phyloP scores from a whole-genome alignment of 345 rosid species.

The Citrus sinensis region DNA sequence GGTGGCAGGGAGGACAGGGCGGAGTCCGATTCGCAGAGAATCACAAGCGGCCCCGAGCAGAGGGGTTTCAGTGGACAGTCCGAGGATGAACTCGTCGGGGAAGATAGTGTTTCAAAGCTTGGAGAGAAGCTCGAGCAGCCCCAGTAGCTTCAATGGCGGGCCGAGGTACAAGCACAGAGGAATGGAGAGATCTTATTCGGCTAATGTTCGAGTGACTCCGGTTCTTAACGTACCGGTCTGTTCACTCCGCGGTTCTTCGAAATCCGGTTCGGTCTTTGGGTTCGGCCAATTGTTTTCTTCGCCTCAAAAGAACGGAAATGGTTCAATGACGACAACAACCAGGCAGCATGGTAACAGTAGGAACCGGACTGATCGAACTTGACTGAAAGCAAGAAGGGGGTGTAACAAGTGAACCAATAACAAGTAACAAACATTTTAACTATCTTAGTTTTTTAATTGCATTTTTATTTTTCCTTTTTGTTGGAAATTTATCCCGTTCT shows the following conservation, averaged over 20 bases:
- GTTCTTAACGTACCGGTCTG: constrained; percentile 74
- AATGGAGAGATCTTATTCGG: constrained; percentile 88
- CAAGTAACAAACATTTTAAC: constrained; percentile 23
- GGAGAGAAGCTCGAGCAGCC: constrained; percentile 96
- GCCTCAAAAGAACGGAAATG: constrained; percentile 38
- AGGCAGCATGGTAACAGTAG: constrained; percentile 28
- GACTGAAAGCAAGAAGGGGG: constrained; percentile 4
- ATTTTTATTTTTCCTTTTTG: neutral
- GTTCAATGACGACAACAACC: constrained; percentile 6
- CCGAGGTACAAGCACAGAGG: constrained; percentile 74
- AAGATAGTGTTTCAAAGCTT: constrained; percentile 86
- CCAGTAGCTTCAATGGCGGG: constrained; percentile 90
- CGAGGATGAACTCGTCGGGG: constrained; percentile 91
- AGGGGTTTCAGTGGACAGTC: constrained; percentile 82
- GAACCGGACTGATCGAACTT: constrained; percentile 32
- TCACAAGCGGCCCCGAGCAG: constrained; percentile 38
- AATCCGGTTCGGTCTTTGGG: constrained; percentile 48
- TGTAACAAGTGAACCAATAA: neutral
- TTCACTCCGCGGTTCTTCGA: constrained; percentile 56
- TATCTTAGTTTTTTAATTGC: neutral
- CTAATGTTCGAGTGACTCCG: constrained; percentile 65
- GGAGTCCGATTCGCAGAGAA: constrained; percentile 60
- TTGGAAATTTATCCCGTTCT: constrained; percentile 2
- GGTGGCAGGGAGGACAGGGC: constrained; percentile 32
- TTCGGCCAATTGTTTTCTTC: constrained; percentile 58